Evolutionary conservation across 208 protist species (phyloP).

Genomic region (Trypanosoma cruzi): DNA sequence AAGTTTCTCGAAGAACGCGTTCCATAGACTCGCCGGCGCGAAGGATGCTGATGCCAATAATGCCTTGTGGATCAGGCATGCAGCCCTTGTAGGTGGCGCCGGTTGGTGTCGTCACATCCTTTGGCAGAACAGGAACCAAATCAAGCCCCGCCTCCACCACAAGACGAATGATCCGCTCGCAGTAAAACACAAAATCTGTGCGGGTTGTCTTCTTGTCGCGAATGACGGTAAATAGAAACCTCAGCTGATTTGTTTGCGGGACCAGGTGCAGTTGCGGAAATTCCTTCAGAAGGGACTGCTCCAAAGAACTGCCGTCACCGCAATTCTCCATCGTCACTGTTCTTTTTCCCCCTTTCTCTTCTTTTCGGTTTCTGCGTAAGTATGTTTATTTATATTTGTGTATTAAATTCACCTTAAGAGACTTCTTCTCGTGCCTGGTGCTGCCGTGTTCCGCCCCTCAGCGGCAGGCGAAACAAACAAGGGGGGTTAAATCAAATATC

Average conservation of each 20-base stretch:
- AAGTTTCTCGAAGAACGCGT: slow-evolving; percentile 91
- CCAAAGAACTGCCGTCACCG: neutral
- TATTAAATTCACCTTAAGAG: neutral
- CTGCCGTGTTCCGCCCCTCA: neutral
- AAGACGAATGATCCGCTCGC: slow-evolving; percentile 95
- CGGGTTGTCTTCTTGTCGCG: slow-evolving; percentile 88
- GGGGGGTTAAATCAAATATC: neutral
- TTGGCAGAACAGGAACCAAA: slow-evolving; percentile 85
- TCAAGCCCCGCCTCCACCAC: slow-evolving; percentile 93
- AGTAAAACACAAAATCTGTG: slow-evolving; percentile 97
- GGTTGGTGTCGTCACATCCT: slow-evolving; percentile 93
- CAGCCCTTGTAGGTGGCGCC: slow-evolving; percentile 79
- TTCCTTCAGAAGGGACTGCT: slow-evolving; percentile 21
- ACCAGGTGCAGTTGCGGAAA: slow-evolving; percentile 59
- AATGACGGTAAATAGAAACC: slow-evolving; percentile 96
- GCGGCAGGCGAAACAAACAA: neutral
- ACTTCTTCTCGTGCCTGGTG: neutral
- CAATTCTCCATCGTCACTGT: neutral
- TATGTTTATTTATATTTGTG: neutral
- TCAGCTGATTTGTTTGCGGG: slow-evolving; percentile 89
- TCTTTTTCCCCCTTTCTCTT: neutral
- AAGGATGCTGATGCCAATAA: slow-evolving; percentile 97
- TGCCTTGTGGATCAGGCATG: slow-evolving; percentile 64
- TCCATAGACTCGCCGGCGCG: slow-evolving; percentile 98
- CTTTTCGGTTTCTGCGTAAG: neutral